Evolutionary conservation across 1,139 yeast species (phyloP).

Genomic region (Lodderomyces margitis): DNA sequence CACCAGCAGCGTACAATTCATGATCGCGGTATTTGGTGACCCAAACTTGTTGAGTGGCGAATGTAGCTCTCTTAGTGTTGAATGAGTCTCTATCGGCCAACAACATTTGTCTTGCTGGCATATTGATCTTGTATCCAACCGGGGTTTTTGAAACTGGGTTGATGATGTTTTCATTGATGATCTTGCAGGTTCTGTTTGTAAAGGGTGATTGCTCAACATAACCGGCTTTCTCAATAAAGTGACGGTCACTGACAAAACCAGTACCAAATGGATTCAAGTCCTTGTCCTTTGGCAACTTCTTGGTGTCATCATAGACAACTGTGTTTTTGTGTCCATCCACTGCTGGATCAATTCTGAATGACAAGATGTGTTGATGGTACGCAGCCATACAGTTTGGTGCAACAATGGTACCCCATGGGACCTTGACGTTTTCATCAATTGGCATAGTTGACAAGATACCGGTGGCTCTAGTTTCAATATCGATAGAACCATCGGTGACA

Average conservation of each 20-base stretch:
- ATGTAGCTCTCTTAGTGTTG: conserved; percentile 65
- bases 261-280: conserved; percentile 65
- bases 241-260: conserved; percentile 69
- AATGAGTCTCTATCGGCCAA: conserved; percentile 63
- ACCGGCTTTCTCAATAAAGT: conserved; percentile 69
- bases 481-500: conserved; percentile 80
- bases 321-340: conserved; percentile 82
- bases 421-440: conserved; percentile 69
- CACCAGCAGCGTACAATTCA: conserved; percentile 74
- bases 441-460: conserved; percentile 86
- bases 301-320: conserved; percentile 72
- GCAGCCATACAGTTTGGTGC: conserved; percentile 89
- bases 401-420: conserved; percentile 82
- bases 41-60: conserved; percentile 75
- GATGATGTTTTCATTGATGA: conserved; percentile 72
- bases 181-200: conserved; percentile 75
- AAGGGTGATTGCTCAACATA: conserved; percentile 72
- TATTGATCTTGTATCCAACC: conserved; percentile 76
- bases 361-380: conserved; percentile 82
- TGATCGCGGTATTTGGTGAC: conserved; percentile 70
- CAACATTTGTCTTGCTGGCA: conserved; percentile 77
- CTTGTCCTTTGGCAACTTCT: conserved; percentile 58
- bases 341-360: conserved; percentile 85
- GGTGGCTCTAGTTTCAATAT: conserved; percentile 83
- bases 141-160: conserved; percentile 77